Percentiles rank a stretch among this genome's conserved stretches.
phyloP scores from a whole-genome alignment of 768 basidiomycete genomes.

The Lactarius tabidus region DNA sequence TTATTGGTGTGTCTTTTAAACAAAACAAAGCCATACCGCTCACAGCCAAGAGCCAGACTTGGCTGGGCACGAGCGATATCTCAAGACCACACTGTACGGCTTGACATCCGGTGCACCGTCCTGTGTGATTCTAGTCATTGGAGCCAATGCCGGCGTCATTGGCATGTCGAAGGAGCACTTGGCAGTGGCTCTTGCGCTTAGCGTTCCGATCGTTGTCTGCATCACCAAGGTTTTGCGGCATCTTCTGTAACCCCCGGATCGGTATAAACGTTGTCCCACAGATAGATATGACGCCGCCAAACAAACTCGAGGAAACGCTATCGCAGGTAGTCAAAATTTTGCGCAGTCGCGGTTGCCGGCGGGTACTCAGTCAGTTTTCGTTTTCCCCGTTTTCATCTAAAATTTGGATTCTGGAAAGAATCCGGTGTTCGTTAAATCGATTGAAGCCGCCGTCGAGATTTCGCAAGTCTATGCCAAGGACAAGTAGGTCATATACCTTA shows the following conservation, averaged over 20 bases:
- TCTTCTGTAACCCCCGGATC: background rate
- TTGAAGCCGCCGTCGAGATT: constrained; percentile 76
- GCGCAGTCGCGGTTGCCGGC: constrained; percentile 90
- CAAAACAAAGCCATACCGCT: background rate
- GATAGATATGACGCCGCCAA: constrained; percentile 97
- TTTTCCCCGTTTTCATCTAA: background rate
- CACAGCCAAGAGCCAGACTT: constrained; percentile 51
- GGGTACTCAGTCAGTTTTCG: constrained; percentile 25
- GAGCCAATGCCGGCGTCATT: constrained; percentile 88
- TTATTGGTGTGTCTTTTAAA: constrained; percentile 59
- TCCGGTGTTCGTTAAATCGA: constrained; percentile 80
- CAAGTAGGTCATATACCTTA: constrained; percentile 41
- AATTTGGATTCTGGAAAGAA: constrained; percentile 51
- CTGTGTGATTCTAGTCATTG: constrained; percentile 90
- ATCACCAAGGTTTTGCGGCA: constrained; percentile 72
- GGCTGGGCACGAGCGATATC: constrained; percentile 91
- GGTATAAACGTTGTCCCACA: constrained; percentile 27
- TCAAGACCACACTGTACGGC: constrained; percentile 93
- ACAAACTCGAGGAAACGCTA: constrained; percentile 85
- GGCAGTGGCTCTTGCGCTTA: constrained; percentile 89
- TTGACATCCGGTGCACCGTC: constrained; percentile 92
- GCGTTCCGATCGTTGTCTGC: constrained; percentile 89
- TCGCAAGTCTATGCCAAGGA: constrained; percentile 71
- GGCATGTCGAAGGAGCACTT: constrained; percentile 96
- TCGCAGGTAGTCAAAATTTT: constrained; percentile 92